phyloP scores from a whole-genome alignment of 2,329 filamentous ascomycete species.

The Leptographium radiaticola region DNA sequence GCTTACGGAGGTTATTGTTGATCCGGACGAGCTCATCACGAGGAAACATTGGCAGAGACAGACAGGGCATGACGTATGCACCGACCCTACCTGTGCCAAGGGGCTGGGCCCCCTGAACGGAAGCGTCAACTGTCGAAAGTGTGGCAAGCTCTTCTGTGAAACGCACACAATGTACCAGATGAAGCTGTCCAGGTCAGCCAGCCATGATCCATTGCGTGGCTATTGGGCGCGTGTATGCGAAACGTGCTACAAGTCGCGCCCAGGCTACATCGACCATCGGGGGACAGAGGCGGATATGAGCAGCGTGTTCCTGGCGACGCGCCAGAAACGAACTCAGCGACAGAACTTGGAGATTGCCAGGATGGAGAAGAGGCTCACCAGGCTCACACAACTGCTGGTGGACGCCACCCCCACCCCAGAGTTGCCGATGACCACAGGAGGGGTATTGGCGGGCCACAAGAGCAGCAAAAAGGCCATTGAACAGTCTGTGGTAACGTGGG shows the following conservation, averaged over 20 bases:
- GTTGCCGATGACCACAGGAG: slow-evolving; percentile 13
- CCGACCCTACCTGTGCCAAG: slow-evolving; percentile 76
- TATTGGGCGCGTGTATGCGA: slow-evolving; percentile 94
- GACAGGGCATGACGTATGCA: slow-evolving; percentile 63
- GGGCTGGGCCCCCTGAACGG: slow-evolving; percentile 67
- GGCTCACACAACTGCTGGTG: slow-evolving; percentile 72
- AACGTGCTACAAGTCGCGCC: slow-evolving; percentile 96
- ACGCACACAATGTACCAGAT: slow-evolving; percentile 99
- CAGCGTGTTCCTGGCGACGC: slow-evolving; percentile 52
- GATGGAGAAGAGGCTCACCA: slow-evolving; percentile 82
- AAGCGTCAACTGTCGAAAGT: slow-evolving; percentile 85
- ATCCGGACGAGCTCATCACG: slow-evolving; percentile 84
- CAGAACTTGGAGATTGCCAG: slow-evolving; percentile 78
- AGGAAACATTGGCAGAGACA: slow-evolving; percentile 79
- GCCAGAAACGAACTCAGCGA: slow-evolving; percentile 69
- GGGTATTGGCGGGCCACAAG: slow-evolving; percentile 48
- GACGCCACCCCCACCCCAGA: slow-evolving; percentile 35
- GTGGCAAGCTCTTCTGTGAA: slow-evolving; percentile 88
- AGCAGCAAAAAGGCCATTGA: slow-evolving; percentile 71
- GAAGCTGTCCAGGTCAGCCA: slow-evolving; percentile 81
- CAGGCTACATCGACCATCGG: slow-evolving; percentile 84
- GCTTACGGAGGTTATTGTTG: slow-evolving; percentile 32
- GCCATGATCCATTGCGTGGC: slow-evolving; percentile 79
- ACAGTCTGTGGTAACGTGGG: slow-evolving; percentile 88
- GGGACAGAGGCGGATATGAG: slow-evolving; percentile 62